Percentiles rank a stretch among this genome's conserved stretches.
Conservation (phyloP, 176 grass and related monocot genomes). For the Hsuehochloa calcarea region DNA sequence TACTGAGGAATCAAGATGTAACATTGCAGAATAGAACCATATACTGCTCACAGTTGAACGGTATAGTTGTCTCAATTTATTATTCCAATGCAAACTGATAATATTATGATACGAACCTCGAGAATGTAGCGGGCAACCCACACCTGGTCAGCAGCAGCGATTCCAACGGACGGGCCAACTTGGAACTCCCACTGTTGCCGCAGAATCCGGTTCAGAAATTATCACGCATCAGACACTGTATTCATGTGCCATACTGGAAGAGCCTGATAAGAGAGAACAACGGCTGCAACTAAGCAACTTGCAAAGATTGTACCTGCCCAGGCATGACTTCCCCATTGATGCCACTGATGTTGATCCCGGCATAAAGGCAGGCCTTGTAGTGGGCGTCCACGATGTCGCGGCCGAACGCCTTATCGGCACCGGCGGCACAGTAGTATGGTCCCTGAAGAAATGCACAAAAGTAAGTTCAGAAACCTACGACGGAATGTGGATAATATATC, state of each 20-base stretch:
- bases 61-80: background rate
- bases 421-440: constrained; percentile 82
- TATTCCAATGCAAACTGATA: background rate
- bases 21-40: background rate
- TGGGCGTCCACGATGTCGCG: constrained; percentile 92
- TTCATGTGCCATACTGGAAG: constrained; percentile 1
- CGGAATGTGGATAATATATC: background rate
- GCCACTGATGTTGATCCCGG: constrained; percentile 94
- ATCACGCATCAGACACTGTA: background rate
- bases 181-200: constrained; percentile 89
- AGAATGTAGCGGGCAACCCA: constrained; percentile 84
- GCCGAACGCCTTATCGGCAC: constrained; percentile 89
- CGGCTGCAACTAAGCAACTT: background rate
- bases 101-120: constrained; percentile 50
- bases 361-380: constrained; percentile 92
- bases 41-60: background rate
- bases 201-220: constrained; percentile 27
- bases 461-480: background rate
- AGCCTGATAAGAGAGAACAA: background rate
- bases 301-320: constrained; percentile 54
- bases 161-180: constrained; percentile 91
- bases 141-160: constrained; percentile 60
- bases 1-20: background rate
- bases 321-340: constrained; percentile 99
- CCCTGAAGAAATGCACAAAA: constrained; percentile 47